Percentiles rank a stretch among this genome's conserved stretches.
Conservation (phyloP, 2,329 filamentous ascomycete genomes). For the Fusarium paranaense region DNA sequence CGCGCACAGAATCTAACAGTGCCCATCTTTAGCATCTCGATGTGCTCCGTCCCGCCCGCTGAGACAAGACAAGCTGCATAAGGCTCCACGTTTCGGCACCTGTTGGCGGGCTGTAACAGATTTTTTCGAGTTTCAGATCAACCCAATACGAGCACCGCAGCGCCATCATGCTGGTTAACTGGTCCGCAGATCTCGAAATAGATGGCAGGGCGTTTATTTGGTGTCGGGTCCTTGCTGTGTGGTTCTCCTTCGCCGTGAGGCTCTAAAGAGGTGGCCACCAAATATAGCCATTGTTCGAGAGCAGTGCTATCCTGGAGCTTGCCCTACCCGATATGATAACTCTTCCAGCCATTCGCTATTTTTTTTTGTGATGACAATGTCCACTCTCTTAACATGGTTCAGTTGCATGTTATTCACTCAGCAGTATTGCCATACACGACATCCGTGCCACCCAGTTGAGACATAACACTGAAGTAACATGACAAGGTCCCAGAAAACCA, state of each 20-base stretch:
- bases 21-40: conserved; percentile 13
- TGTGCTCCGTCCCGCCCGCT: conserved; percentile 1
- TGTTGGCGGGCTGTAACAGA: conserved; percentile 2
- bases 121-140: conserved; percentile 14
- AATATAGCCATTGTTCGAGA: neutral
- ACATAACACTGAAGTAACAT: neutral
- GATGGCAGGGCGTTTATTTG: neutral
- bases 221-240: neutral
- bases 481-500: neutral
- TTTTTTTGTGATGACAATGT: neutral
- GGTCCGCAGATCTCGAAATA: neutral
- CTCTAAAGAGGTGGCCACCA: neutral
- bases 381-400: neutral
- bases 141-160: neutral
- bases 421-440: neutral
- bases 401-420: neutral
- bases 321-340: neutral
- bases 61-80: conserved; percentile 29
- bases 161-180: neutral
- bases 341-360: neutral
- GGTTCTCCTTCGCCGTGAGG: neutral
- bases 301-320: neutral
- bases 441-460: neutral
- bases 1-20: neutral
- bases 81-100: conserved; percentile 30